These are phyloP conservation scores for Backusella psychrophila DNA, from an alignment of 192 early-diverging fungal genomes.

Conservation along the genomic window DNA sequence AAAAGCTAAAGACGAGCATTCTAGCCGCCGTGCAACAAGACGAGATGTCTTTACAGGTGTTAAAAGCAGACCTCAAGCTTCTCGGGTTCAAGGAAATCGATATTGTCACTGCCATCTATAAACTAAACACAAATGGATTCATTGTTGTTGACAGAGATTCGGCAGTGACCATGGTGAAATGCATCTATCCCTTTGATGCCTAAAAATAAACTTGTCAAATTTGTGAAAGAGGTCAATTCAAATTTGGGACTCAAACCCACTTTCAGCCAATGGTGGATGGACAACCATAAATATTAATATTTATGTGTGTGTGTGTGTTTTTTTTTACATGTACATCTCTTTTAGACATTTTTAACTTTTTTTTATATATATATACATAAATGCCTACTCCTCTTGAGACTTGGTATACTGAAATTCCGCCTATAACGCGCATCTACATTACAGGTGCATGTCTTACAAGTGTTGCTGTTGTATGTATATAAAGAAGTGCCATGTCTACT, in stretches of 20 bases:
- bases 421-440: conserved; percentile 83
- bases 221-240: neutral
- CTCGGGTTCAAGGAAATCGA: neutral
- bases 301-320: neutral
- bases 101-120: neutral
- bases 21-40: neutral
- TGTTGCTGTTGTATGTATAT: conserved; percentile 67
- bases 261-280: neutral
- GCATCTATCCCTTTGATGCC: neutral
- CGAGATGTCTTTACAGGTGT: neutral
- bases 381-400: conserved; percentile 72
- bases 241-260: too few species aligned
- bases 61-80: neutral
- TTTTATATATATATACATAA: conserved; percentile 37
- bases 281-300: neutral
- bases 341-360: conserved; percentile 25
- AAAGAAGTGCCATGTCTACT: neutral
- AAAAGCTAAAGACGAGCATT: neutral
- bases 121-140: neutral
- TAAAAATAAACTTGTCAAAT: neutral
- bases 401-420: conserved; percentile 89
- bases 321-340: neutral
- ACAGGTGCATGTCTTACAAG: conserved; percentile 76
- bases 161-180: neutral
- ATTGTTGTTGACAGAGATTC: neutral